Percentiles rank a stretch among this genome's conserved stretches.
Conservation (phyloP, 345 rosid species). For the Eucalyptus sideroxylon region DNA sequence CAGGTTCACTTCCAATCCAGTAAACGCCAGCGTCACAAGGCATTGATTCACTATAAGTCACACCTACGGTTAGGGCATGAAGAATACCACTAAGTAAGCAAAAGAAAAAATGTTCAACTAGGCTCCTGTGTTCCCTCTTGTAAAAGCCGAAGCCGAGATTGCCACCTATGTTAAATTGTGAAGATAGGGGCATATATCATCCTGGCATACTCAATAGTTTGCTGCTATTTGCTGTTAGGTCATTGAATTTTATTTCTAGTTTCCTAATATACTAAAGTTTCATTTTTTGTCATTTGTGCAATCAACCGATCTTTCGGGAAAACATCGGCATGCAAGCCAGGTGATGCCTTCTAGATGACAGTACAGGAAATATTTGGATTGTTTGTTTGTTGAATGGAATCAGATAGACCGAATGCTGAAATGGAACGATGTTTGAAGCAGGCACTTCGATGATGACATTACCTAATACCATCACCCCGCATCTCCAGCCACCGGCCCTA, state of each 20-base stretch:
- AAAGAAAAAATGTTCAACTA: no score
- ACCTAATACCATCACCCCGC: background rate
- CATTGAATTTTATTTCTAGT: no score
- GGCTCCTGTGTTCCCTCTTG: background rate
- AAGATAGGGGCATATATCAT: no score
- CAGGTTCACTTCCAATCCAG: background rate
- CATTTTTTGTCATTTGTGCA: no score
- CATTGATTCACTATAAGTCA: background rate
- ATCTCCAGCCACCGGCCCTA: background rate
- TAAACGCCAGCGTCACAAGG: background rate
- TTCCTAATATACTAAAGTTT: no score
- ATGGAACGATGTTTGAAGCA: no score
- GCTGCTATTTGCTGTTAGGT: accelerated
- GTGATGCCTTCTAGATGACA: no score
- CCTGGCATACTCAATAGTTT: no score
- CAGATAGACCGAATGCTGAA: background rate
- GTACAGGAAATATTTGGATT: no score
- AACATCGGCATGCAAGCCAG: no score
- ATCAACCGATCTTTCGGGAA: no score
- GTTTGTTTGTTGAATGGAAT: no score
- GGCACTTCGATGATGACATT: background rate
- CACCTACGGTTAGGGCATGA: background rate
- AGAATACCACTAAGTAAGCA: background rate
- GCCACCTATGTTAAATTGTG: background rate
- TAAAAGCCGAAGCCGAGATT: background rate